phyloP scores from a whole-genome alignment of 345 rosid species.

The Salix suchowensis region DNA sequence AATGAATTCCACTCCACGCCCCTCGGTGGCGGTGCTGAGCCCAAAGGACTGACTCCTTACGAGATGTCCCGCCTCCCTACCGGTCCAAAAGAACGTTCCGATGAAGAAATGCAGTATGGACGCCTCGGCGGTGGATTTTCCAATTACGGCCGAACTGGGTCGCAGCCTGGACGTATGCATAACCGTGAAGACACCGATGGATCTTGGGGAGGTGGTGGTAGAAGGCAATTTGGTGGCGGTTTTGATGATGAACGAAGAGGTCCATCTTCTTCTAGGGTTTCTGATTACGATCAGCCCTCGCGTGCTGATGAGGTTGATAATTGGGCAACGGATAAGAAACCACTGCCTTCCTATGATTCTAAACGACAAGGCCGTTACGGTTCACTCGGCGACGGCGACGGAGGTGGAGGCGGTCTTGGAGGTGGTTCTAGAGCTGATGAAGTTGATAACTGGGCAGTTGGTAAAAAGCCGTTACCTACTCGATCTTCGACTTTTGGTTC shows the following conservation, averaged over 20 bases:
- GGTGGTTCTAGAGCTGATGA: constrained; percentile 73
- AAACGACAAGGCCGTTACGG: constrained; percentile 54
- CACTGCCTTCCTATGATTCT: constrained; percentile 51
- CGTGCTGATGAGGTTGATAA: constrained; percentile 91
- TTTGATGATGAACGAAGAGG: constrained; percentile 79
- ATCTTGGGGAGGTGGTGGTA: constrained; percentile 52
- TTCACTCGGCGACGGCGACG: constrained; percentile 47
- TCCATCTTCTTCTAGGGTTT: constrained; percentile 59
- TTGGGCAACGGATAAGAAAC: constrained; percentile 72
- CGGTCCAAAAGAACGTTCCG: constrained; percentile 86
- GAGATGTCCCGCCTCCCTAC: constrained; percentile 86
- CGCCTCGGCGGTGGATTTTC: constrained; percentile 82
- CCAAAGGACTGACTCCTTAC: constrained; percentile 57
- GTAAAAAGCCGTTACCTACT: constrained; percentile 47
- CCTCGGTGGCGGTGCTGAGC: constrained; percentile 13
- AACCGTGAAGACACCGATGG: constrained; percentile 51
- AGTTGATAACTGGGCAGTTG: constrained; percentile 68
- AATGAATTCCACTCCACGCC: constrained; percentile 46
- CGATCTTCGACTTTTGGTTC: constrained; percentile 66
- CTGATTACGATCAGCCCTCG: constrained; percentile 73
- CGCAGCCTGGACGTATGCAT: constrained; percentile 29
- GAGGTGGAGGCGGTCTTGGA: constrained; percentile 42
- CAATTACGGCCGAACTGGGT: constrained; percentile 50
- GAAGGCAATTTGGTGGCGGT: constrained; percentile 73
- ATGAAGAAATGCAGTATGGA: constrained; percentile 81